Evolutionary conservation across 352 stramenopile species (phyloP), one percentile per base, ranked within the genome.

Genomic region (Globisporangium cystogenes): DNA sequence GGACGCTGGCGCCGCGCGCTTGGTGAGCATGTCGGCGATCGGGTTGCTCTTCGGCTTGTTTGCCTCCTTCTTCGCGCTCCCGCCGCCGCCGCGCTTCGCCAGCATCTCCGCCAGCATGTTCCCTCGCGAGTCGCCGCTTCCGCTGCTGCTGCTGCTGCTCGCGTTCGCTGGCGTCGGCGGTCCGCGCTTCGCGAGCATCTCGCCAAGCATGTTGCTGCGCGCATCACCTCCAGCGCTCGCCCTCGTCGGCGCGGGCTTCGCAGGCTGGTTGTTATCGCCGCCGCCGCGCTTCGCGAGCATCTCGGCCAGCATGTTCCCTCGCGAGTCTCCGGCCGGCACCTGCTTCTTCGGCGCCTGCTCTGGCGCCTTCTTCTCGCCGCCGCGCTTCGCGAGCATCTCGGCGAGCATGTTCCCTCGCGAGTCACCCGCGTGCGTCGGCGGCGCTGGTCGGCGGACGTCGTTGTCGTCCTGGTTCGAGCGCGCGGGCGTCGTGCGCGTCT

Each of bases 81-180:
- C 46, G 1, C 18, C 12, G 7, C 47, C 15, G 6, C 40, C 16
- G n/a, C 68, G 67, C 40, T 73, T 69, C 47, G 70, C 53, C 37
- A 76, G 64, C 68, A 76, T 82, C 31, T 74, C 66, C 48, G 68
- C 55, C 27, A 82, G 51, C 55, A 70, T 62, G 35, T 76, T 68
- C 43, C 51, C 65, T 29, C 55, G 43, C 0, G 36, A 24, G 33
- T 65, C 55, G 12, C 68, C 55, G 8, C 48, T 27, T 10, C 42
- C 58, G 53, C 36, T 29, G 55, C 23, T 26, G 48, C 23, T 51
- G 40, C 33, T 39, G 33, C 33, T 27, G 41, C 41, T 20, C 43
- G 60, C 35, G 24, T 56, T n/a, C 59, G 51, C 46, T 35, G 35
- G 36, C 16, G 54, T 51, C 1, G 35, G 29, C 35, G 64, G 53